Conservation (phyloP, 1,284 basidiomycete species). For the Inonotus obliquus region DNA sequence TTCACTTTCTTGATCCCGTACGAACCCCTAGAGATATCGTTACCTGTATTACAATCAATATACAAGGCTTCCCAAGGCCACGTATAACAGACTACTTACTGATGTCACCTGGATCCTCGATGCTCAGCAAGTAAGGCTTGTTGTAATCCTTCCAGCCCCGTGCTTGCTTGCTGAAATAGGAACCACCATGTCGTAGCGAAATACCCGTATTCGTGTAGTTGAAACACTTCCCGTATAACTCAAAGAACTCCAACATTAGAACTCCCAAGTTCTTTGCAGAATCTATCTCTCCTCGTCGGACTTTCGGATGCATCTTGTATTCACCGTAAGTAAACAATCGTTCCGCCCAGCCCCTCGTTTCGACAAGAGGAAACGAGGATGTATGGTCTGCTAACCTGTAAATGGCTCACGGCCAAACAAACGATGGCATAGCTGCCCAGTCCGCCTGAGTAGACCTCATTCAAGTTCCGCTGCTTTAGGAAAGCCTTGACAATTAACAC, state of each 20-base stretch:
- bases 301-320: slow-evolving; percentile 81
- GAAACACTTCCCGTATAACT: slow-evolving; percentile 91
- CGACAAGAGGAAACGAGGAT: not conserved
- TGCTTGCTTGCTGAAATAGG: slow-evolving; percentile 76
- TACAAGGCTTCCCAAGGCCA: not conserved
- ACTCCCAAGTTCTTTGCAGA: slow-evolving; percentile 86
- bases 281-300: slow-evolving; percentile 85
- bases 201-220: slow-evolving; percentile 92
- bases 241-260: slow-evolving; percentile 93
- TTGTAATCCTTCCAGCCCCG: slow-evolving; percentile 74
- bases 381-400: slow-evolving; percentile 52
- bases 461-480: slow-evolving; percentile 87
- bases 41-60: slow-evolving; percentile 46
- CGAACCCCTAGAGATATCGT: slow-evolving; percentile 90
- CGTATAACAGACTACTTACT: slow-evolving; percentile 31
- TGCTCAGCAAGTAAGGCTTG: slow-evolving; percentile 65
- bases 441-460: slow-evolving; percentile 95
- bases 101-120: slow-evolving; percentile 97
- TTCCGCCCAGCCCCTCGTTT: not conserved
- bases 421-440: slow-evolving; percentile 94
- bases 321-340: slow-evolving; percentile 20
- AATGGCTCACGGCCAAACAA: slow-evolving; percentile 87
- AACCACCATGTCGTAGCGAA: slow-evolving; percentile 79
- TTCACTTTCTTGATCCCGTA: slow-evolving; percentile 82
- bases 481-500: slow-evolving; percentile 90